Evolutionary conservation across 208 protist species (phyloP), one percentile per base, ranked within the genome.

Genomic region (Acanthamoeba rhysodes): DNA sequence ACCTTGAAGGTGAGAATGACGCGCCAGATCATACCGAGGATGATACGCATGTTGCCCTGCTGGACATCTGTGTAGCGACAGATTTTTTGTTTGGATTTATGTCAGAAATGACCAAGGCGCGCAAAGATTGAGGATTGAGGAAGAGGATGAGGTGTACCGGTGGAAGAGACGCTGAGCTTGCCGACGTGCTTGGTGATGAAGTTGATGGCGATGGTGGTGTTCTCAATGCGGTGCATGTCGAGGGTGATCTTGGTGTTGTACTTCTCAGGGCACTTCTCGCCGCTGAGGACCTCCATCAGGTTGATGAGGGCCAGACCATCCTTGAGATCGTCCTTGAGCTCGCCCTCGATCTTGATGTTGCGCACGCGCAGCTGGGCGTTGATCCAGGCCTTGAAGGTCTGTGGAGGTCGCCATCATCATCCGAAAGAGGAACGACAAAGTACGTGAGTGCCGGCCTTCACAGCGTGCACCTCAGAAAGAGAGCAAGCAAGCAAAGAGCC

Each of bases 11-110:
- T 45, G 24, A 96, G 90, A 95, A 97, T 97, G 66, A 97, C 85
- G 5, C 80, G 96, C 96, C 96, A 97, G 59, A 97, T 96, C 94
- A 97, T 94, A 88, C 96, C 96, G 7, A 97, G 82, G 37, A 97
- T 96, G 88, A 97, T 94, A 57, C 96, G 24, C 84, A 90, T 90
- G 84, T 90, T 90, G 9, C 84, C 84, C 50, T 62, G 50, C 55
- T 70, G 55, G 20, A 90, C n/a, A 90, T 90, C 84, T 90, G 48
- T 24, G 34, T 29, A n/a, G 18, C 14, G 34, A 14, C 24, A n/a
- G 55, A 74, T 20, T 22, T 80, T 14, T 20, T 78, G n/a, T n/a
- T n/a, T n/a, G n/a, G n/a, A n/a, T n/a, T n/a, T n/a, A n/a, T n/a
- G n/a, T 18, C 27, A 20, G 72, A 50, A 14, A 29, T 37, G n/a